phyloP scores from a whole-genome alignment of 1,284 basidiomycete genomes.

The Austropuccinia psidii region DNA sequence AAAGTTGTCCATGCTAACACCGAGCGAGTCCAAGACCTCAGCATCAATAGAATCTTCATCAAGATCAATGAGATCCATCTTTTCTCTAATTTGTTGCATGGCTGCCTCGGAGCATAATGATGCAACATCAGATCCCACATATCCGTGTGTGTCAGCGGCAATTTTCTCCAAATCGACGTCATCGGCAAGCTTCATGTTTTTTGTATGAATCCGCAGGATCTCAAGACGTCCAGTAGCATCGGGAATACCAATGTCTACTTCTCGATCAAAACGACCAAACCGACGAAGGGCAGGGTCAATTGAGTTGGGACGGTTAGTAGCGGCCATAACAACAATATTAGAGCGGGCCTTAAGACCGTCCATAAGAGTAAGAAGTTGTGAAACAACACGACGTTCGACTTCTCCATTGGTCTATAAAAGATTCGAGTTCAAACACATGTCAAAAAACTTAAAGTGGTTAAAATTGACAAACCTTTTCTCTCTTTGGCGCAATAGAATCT shows the following conservation, averaged over 20 bases:
- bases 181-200: slow-evolving; percentile 99
- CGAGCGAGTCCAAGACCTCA: slow-evolving; percentile 88
- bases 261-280: slow-evolving; percentile 97
- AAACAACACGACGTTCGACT: slow-evolving; percentile 97
- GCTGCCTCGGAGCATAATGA: slow-evolving; percentile 93
- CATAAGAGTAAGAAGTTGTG: slow-evolving; percentile 95
- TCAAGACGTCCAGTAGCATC: slow-evolving; percentile 97
- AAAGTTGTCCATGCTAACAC: slow-evolving; percentile 98
- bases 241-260: slow-evolving; percentile 98
- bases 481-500: slow-evolving; percentile 97
- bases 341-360: slow-evolving; percentile 97
- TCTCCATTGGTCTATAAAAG: slow-evolving; percentile 80
- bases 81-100: slow-evolving; percentile 97
- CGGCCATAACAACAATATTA: slow-evolving; percentile 99
- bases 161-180: slow-evolving; percentile 99
- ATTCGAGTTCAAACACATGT: background rate
- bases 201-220: slow-evolving; percentile 97
- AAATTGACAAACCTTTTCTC: slow-evolving; percentile 76
- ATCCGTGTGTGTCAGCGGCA: slow-evolving; percentile 96
- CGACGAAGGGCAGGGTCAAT: slow-evolving; percentile 97
- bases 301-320: slow-evolving; percentile 96
- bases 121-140: slow-evolving; percentile 95
- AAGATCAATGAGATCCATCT: slow-evolving; percentile 87
- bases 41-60: slow-evolving; percentile 83
- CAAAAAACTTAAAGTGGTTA: background rate